Base-by-base conservation (phyloP, 1,284 basidiomycete species). In the Nidula niveotomentosa region DNA sequence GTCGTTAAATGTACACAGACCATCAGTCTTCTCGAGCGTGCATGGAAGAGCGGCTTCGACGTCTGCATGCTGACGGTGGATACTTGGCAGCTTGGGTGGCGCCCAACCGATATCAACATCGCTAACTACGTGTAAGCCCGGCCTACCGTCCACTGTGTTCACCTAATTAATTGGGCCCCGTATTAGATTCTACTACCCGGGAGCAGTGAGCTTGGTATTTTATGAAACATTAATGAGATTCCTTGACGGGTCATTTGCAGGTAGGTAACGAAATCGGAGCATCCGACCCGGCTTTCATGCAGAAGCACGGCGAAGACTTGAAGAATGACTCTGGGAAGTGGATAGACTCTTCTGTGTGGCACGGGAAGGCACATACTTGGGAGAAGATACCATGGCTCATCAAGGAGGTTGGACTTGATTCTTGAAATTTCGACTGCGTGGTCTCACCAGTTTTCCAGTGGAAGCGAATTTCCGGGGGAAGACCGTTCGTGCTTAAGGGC, bases 11-110 rank as follows among this genome's bases (percentile, higher is more conserved):
- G 15, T 41, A 7, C 18, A 3, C 46, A 76, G 72, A 80, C 78
- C 0, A 62, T 76, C 30, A 78, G 75, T 50, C 68, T 83, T 4
- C 65, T 83, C 12, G 70, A 75, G 48, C 69, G 81, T 8, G 80
- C 79, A 0, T 77, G 75, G 73, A 76, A 77, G 52, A 68, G 68
- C 10, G 79, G 81, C 1, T 82, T 77, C 67, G 75, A 79, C 61
- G 76, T 76, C n/a, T 72, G 76, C 46, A 78, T 85, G 69, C 68
- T 79, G 44, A 86, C 84, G 0, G 74, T 84, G 13, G 84, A 86
- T 62, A 85, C 83, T 13, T 83, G 80, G 77, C 77, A 81, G 56
- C 73, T 85, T n/a, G 83, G 77, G 5, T 85, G 81, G 80, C 67
- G 83, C 9, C 81, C 81, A 30, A 78, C 77, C 1, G 84, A 85